Evolutionary conservation across 106 monocot species (phyloP), one percentile per base, ranked within the genome.

Genomic region (Iris macrosiphon): DNA sequence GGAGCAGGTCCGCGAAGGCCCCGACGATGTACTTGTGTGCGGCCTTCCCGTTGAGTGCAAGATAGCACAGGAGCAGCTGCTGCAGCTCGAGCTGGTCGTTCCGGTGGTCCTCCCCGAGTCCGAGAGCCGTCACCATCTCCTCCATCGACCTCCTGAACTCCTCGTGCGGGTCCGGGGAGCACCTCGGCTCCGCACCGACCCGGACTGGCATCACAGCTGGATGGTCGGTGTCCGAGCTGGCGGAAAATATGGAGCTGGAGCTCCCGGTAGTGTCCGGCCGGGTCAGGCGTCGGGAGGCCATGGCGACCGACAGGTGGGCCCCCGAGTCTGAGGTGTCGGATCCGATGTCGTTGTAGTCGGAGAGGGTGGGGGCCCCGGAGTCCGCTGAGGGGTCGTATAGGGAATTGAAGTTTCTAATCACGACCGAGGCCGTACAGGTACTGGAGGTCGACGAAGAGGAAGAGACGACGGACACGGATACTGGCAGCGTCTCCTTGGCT

Each of bases 141-240:
- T 80, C 85, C 80, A 85, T 80, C 23, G 85, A 85, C 37, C 35
- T 64, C 23, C 68, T 64, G 76, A 85, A 85, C 30, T 85, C 85
- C 25, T 9, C 25, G 64, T 76, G 70, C 38, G 85, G 85, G 60
- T 85, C 76, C 23, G 80, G 75, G 13, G 85, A 72, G 72, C 69
- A 59, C 16, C 69, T 80, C 16, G 68, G 64, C 39, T 80, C 85
- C 32, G 80, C 75, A 37, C 72, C 75, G 42, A 26, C 53, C 2
- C 61, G 47, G 32, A 23, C 45, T 17, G 20, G 52, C 3, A n/a
- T 24, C 6, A 45, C 68, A 1, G 42, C 39, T 26, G 30, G 17
- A 19, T 6, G 4, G 49, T 22, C 45, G 32, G 15, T 33, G 8
- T 9, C 39, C 29, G n/a, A 3, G 5, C 23, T 34, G 20, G 57